Conservation (phyloP, 176 grass and related monocot species). For the Bothriochloa decipiens region DNA sequence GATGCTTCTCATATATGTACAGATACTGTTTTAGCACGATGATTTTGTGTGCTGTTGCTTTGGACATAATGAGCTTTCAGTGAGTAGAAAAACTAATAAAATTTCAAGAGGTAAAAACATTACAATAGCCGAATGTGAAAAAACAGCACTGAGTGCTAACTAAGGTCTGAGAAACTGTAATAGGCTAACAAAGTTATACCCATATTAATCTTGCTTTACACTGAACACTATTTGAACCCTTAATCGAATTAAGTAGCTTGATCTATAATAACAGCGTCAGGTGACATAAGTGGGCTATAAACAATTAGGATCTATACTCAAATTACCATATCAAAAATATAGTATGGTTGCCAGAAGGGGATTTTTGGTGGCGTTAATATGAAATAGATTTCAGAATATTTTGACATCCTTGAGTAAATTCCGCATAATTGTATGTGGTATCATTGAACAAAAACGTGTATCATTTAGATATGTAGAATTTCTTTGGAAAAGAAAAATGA, state of each 20-base stretch:
- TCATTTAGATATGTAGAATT: slow-evolving; percentile 31
- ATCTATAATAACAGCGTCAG: not conserved
- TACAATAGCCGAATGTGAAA: not conserved
- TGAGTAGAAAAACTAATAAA: not conserved
- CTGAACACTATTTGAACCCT: slow-evolving; percentile 4
- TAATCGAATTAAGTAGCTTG: slow-evolving; percentile 22
- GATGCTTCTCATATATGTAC: not conserved
- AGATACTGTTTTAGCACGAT: not conserved
- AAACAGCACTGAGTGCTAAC: not conserved
- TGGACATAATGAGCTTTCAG: not conserved
- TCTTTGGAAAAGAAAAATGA: not conserved
- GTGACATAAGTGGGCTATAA: not conserved
- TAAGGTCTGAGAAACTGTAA: not conserved
- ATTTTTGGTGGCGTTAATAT: not conserved
- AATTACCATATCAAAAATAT: not conserved
- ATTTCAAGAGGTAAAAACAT: slow-evolving; percentile 10
- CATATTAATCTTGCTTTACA: not conserved
- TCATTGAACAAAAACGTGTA: not conserved
- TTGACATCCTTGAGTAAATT: not conserved
- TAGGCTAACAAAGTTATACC: not conserved
- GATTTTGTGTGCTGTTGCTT: not conserved
- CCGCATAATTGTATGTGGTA: slow-evolving; percentile 12
- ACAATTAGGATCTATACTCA: not conserved
- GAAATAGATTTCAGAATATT: not conserved
- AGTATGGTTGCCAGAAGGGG: not conserved